Evolutionary conservation across 106 monocot species (phyloP), one percentile per base, ranked within the genome.

Genomic region (Dendrobium nobile): DNA sequence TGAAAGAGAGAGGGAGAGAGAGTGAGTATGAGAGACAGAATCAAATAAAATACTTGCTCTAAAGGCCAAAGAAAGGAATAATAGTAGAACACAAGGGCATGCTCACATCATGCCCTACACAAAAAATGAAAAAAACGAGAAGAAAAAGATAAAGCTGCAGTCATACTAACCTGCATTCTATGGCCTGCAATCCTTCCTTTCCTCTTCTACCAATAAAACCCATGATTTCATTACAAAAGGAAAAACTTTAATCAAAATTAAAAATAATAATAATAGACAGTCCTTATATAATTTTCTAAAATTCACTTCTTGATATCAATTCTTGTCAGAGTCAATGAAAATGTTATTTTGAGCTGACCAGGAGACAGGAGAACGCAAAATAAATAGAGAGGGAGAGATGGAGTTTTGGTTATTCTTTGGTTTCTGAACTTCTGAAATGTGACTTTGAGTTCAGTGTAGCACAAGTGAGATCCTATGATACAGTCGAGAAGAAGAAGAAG

Each of bases 131-230:
- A 77, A 83, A 73, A 73, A 80, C 4, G 59, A 20, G 72, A 72
- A 54, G 45, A 70, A 72, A 84, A 84, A 88, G 88, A 67, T 78
- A 86, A 88, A 88, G 88, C 7, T 81, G 77, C 3, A 75, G 79
- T 19, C 78, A 27, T 43, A 73, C 9, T 40, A 24, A 81, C 72
- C 56, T 74, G 77, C 72, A 43, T 45, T 54, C 64, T 28, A 74
- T 77, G 65, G 67, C 45, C 33, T 31, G 55, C 77, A 27, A 54
- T 43, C 44, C 54, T 56, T 42, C 75, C 31, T 22, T 70, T 40
- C 47, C 55, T 37, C 75, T 65, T 56, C 76, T 54, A 73, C 61
- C 81, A 51, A 72, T 48, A 83, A 74, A 83, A 47, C 67, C 47
- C 79, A 86, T 83, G 75, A 82, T 80, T 84, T 48, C 18, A 67